A percentile compares a stretch with the other conserved stretches of the same genome.
These are phyloP conservation scores for Verticillium nubilum DNA, from an alignment of 2,329 filamentous ascomycete genomes.

Conservation along the genomic window DNA sequence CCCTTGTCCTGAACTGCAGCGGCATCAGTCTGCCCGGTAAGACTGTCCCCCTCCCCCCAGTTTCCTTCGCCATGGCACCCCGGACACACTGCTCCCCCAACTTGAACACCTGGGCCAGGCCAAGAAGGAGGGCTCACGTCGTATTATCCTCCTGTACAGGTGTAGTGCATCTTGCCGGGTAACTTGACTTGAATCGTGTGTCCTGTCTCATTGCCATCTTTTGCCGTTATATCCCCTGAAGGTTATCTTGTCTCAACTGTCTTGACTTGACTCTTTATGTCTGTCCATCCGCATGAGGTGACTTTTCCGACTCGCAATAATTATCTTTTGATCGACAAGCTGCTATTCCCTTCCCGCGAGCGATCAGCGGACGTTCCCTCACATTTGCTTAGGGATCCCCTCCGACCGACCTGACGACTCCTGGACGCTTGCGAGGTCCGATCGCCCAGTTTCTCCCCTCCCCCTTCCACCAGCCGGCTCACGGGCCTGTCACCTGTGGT, in stretches of 20 bases:
- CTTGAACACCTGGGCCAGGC: neutral
- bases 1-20: neutral
- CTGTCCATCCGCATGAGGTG: no score
- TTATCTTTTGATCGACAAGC: neutral
- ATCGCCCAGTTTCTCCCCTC: neutral
- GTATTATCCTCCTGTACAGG: neutral
- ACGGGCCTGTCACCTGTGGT: neutral
- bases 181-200: neutral
- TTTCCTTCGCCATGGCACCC: neutral
- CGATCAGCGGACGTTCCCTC: neutral
- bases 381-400: neutral
- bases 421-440: neutral
- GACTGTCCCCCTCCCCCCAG: neutral
- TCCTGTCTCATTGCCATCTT: neutral
- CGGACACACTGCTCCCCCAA: neutral
- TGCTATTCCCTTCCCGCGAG: neutral
- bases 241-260: neutral
- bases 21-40: neutral
- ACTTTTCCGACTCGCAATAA: neutral
- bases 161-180: neutral
- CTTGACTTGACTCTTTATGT: neutral
- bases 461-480: neutral
- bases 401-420: neutral
- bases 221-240: neutral
- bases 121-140: neutral